Conservation (phyloP, 441 rosid species). For the Sinapis alba region DNA sequence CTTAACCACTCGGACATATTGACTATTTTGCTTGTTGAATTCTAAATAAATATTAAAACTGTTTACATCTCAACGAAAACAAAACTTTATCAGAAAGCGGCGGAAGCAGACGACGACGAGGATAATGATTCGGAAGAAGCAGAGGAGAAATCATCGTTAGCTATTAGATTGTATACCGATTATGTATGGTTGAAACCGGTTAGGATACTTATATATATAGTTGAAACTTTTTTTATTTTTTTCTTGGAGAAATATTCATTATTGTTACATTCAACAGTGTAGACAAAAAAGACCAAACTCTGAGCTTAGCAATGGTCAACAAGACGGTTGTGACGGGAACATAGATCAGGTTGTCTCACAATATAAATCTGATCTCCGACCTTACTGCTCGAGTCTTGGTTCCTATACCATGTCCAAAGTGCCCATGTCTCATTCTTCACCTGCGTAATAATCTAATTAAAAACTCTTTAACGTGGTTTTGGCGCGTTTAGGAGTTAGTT, state of each 20-base stretch:
- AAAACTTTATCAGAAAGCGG: slow-evolving; percentile 1
- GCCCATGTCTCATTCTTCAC: slow-evolving; percentile 72
- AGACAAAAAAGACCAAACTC: neutral
- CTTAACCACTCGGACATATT: slow-evolving; percentile 99
- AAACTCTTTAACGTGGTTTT: neutral
- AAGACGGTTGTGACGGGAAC: slow-evolving; percentile 41
- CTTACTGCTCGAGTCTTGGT: slow-evolving; percentile 48
- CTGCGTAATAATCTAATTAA: slow-evolving; percentile 26
- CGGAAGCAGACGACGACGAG: slow-evolving; percentile 36
- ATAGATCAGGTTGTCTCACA: slow-evolving; percentile 58
- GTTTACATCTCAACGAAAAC: too few relatives aligned
- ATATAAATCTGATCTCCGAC: slow-evolving; percentile 62
- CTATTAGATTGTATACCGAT: too few relatives aligned
- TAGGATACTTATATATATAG: too few relatives aligned
- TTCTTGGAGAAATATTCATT: neutral
- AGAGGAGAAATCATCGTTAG: slow-evolving; percentile 28
- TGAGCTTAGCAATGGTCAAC: slow-evolving; percentile 31
- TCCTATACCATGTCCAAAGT: slow-evolving; percentile 70
- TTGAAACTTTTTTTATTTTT: neutral
- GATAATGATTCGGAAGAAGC: slow-evolving; percentile 17
- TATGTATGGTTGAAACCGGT: too few relatives aligned
- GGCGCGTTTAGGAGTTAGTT: neutral
- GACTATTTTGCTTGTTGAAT: too few relatives aligned
- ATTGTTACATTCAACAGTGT: slow-evolving; percentile 16
- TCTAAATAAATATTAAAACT: too few relatives aligned